These are phyloP conservation scores for Prototheca cutis DNA, from an alignment of 163 green algal genomes.

Conservation along the genomic window DNA sequence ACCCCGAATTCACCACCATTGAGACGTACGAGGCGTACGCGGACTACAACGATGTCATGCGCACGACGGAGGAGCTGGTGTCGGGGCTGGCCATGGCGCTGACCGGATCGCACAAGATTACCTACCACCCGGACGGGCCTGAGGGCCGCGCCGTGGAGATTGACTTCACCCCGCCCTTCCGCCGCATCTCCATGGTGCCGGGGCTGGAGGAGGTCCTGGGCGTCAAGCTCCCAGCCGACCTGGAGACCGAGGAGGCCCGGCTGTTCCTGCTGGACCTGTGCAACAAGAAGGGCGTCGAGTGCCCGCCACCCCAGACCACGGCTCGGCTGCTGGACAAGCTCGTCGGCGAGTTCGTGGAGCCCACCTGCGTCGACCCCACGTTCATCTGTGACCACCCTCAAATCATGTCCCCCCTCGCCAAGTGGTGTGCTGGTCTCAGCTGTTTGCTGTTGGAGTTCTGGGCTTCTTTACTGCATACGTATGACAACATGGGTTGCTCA, in stretches of 20 bases:
- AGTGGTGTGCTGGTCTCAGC: too few relatives aligned
- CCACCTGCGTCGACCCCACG: constrained; percentile 80
- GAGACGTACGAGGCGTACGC: constrained; percentile 96
- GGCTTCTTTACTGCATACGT: too few relatives aligned
- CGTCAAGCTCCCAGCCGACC: constrained; percentile 58
- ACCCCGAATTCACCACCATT: constrained; percentile 96
- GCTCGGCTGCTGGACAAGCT: constrained; percentile 91
- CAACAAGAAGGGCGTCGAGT: constrained; percentile 68
- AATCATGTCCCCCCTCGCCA: constrained; percentile 95
- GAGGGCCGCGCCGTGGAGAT: constrained; percentile 76
- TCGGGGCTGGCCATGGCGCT: constrained; percentile 80
- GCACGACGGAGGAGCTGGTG: constrained; percentile 92
- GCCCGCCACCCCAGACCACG: constrained; percentile 73
- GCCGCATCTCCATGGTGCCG: constrained; percentile 57
- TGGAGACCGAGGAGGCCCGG: constrained; percentile 65
- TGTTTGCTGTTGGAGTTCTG: too few relatives aligned
- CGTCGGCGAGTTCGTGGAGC: constrained; percentile 93
- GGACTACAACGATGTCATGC: constrained; percentile 98
- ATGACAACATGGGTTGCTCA: too few relatives aligned
- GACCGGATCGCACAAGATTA: constrained; percentile 85
- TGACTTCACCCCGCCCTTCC: constrained; percentile 95
- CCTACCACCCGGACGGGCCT: constrained; percentile 83
- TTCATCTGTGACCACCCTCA: constrained; percentile 99
- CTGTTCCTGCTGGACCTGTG: constrained; percentile 44
- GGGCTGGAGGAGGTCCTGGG: constrained; percentile 70